Evolutionary conservation across 495 filamentous ascomycete genomes (phyloP).

Genomic region (Hyaloscypha finlandica): DNA sequence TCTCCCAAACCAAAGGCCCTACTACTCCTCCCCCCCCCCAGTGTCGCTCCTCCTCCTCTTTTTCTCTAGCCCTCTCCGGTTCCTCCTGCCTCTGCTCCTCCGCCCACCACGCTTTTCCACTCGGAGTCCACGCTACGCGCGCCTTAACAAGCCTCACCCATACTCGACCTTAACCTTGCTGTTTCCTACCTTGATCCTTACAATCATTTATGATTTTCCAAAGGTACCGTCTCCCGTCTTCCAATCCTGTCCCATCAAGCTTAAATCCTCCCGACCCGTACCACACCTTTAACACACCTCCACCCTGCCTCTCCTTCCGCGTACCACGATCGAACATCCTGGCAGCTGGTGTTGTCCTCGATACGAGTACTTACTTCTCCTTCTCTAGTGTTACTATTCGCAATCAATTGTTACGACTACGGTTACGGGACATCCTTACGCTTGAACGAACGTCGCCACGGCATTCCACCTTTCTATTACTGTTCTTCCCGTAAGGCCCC

Average conservation of each 20-base stretch:
- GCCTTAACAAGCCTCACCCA: constrained; percentile 5
- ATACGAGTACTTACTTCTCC: constrained; percentile 3
- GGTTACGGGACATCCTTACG: constrained; percentile 1
- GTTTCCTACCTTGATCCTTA: neutral
- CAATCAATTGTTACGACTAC: constrained; percentile 16
- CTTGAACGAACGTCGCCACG: constrained; percentile 2
- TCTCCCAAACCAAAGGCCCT: constrained; percentile 1
- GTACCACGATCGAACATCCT: constrained; percentile 11
- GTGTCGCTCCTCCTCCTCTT: neutral
- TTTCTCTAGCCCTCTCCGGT: neutral
- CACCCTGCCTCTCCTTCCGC: constrained; percentile 8
- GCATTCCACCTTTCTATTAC: constrained; percentile 6
- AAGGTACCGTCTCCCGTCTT: neutral
- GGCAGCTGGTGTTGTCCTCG: constrained; percentile 3
- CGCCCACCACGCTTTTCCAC: neutral
- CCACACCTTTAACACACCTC: constrained; percentile 25
- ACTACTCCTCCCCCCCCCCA: neutral
- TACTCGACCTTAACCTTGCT: constrained; percentile 5
- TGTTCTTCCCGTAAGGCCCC: constrained; percentile 3
- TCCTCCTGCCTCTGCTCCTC: neutral
- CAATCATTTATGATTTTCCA: neutral
- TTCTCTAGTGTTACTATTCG: constrained; percentile 6
- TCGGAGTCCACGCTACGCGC: neutral
- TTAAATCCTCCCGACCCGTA: constrained; percentile 25
- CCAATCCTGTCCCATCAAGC: neutral